phyloP scores from a whole-genome alignment of 2,329 filamentous ascomycete species.

The Penicillium nordicum region DNA sequence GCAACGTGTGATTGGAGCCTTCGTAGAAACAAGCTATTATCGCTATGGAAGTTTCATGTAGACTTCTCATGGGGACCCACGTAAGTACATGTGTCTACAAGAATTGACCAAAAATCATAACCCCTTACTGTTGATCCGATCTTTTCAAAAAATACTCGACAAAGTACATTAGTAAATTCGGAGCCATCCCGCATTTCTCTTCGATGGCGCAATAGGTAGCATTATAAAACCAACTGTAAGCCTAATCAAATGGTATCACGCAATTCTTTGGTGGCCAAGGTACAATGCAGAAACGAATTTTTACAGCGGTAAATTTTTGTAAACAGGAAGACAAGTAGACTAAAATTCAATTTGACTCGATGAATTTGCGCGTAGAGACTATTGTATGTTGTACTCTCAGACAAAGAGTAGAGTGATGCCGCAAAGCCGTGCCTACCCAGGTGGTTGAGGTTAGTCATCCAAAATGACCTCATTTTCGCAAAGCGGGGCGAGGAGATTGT shows the following conservation, averaged over 20 bases:
- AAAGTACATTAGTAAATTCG: neutral
- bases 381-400: neutral
- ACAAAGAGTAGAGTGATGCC: neutral
- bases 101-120: neutral
- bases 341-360: neutral
- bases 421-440: neutral
- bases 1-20: no score
- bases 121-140: neutral
- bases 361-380: neutral
- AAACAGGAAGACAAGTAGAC: neutral
- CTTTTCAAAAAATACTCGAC: neutral
- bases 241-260: neutral
- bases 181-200: slow-evolving; percentile 7
- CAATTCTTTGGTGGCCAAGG: neutral
- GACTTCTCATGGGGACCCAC: neutral
- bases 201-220: slow-evolving; percentile 29
- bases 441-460: slow-evolving; percentile 4
- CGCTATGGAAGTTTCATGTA: no score
- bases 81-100: neutral
- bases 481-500: slow-evolving; percentile 8
- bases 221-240: neutral
- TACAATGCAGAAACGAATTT: neutral
- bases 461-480: slow-evolving; percentile 10
- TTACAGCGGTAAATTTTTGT: neutral
- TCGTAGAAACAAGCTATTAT: no score